phyloP scores from a whole-genome alignment of 1,139 yeast genomes.

The Saccharomyces hybrid region DNA sequence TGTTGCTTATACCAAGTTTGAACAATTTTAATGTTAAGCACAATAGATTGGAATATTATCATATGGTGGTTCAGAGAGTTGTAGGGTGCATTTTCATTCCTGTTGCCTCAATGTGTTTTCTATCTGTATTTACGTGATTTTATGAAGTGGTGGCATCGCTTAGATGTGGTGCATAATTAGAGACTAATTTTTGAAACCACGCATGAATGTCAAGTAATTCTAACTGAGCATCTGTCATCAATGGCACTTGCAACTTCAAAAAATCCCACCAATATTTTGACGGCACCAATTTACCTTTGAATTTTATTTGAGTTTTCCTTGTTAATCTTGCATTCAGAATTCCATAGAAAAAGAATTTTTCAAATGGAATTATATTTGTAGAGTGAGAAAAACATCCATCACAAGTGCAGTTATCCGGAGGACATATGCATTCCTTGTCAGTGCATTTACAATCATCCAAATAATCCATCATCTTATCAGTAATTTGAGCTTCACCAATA shows the following conservation, averaged over 20 bases:
- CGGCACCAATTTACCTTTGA: slow-evolving; percentile 24
- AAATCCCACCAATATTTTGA: slow-evolving; percentile 32
- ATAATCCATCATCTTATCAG: slow-evolving; percentile 7
- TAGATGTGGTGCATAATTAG: slow-evolving; percentile 9
- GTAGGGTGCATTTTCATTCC: not conserved
- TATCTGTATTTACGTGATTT: not conserved
- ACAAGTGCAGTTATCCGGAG: slow-evolving; percentile 21
- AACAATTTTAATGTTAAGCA: not conserved
- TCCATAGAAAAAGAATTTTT: slow-evolving; percentile 22
- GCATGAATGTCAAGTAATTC: slow-evolving; percentile 22
- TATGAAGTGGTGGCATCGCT: not conserved
- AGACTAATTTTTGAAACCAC: slow-evolving; percentile 26
- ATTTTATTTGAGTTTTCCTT: slow-evolving; percentile 25
- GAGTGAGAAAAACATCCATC: slow-evolving; percentile 23
- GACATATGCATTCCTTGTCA: slow-evolving; percentile 18
- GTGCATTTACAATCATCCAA: slow-evolving; percentile 8
- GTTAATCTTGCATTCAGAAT: slow-evolving; percentile 20
- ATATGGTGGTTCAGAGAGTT: not conserved
- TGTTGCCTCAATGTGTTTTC: not conserved
- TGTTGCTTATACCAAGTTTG: not conserved
- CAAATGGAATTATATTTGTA: slow-evolving; percentile 23
- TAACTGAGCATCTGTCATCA: slow-evolving; percentile 16
- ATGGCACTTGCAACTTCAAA: slow-evolving; percentile 21
- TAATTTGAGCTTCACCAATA: slow-evolving; percentile 19
- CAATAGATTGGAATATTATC: not conserved